Evolutionary conservation across 2,329 filamentous ascomycete species (phyloP).

Genomic region (Pyricularia grisea): DNA sequence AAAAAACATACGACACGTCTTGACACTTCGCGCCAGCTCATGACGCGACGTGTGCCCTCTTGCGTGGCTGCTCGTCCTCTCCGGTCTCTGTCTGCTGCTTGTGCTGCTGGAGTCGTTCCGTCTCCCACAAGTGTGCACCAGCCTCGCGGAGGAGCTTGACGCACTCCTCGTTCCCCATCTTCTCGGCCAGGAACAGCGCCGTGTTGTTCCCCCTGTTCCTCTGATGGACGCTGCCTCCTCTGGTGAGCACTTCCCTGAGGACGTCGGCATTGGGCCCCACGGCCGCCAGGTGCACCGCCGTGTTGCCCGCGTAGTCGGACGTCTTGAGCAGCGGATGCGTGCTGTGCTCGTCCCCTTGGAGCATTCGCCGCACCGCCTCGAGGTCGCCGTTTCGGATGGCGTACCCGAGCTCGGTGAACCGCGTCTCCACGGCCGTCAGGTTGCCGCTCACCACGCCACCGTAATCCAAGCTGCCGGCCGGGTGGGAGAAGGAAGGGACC

Average conservation of each 20-base stretch:
- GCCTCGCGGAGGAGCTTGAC: conserved; percentile 46
- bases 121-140: conserved; percentile 50
- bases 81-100: background rate
- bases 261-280: conserved; percentile 44
- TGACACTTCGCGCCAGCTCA: background rate
- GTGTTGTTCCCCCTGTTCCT: conserved; percentile 58
- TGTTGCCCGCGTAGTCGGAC: conserved; percentile 76
- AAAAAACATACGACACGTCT: background rate
- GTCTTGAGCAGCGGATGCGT: conserved; percentile 57
- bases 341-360: conserved; percentile 50
- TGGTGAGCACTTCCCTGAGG: conserved; percentile 46
- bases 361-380: conserved; percentile 53
- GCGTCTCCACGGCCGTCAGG: conserved; percentile 43
- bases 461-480: conserved; percentile 40
- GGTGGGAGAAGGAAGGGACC: conserved; percentile 67
- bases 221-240: conserved; percentile 58
- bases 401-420: conserved; percentile 69
- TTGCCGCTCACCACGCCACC: conserved; percentile 25
- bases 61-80: background rate
- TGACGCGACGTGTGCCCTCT: conserved; percentile 1
- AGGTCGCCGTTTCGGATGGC: conserved; percentile 67
- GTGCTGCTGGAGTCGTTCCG: conserved; percentile 22
- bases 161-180: conserved; percentile 43
- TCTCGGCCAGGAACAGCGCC: conserved; percentile 52
- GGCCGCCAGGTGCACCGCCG: conserved; percentile 49